phyloP scores from a whole-genome alignment of 2,329 filamentous ascomycete species.

The Paecilomyces formosus region DNA sequence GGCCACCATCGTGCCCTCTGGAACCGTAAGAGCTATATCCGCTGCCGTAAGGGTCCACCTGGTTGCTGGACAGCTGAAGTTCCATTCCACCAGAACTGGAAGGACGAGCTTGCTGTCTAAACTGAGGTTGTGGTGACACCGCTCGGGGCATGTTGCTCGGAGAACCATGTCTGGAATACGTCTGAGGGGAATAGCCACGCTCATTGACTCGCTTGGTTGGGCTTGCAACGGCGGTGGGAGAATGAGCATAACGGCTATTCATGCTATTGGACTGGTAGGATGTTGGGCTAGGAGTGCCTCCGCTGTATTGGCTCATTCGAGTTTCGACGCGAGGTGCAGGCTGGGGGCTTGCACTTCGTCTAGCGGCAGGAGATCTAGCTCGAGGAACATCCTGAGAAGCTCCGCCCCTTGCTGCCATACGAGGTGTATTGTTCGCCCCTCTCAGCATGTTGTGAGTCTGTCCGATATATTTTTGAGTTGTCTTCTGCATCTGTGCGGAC shows the following conservation, averaged over 20 bases:
- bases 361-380: constrained; percentile 23
- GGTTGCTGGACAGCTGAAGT: constrained; percentile 54
- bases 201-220: constrained; percentile 26
- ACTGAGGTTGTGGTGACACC: constrained; percentile 47
- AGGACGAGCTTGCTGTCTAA: constrained; percentile 42
- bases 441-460: constrained; percentile 75
- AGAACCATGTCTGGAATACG: constrained; percentile 32
- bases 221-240: constrained; percentile 22
- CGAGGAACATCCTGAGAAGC: constrained; percentile 23
- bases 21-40: constrained; percentile 25
- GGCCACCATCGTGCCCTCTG: constrained; percentile 31
- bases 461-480: constrained; percentile 77
- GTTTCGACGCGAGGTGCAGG: constrained; percentile 18
- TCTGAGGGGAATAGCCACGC: constrained; percentile 37
- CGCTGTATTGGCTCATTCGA: constrained; percentile 34
- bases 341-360: constrained; percentile 30
- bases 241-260: constrained; percentile 31
- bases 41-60: constrained; percentile 50
- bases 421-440: constrained; percentile 18
- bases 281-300: constrained; percentile 37
- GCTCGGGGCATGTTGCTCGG: constrained; percentile 34
- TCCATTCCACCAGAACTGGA: constrained; percentile 53
- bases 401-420: not conserved
- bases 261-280: constrained; percentile 38
- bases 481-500: constrained; percentile 89